Evolutionary conservation across 805 yeast genomes (phyloP), one percentile per base, ranked within the genome.

Genomic region (Starmerella apis): DNA sequence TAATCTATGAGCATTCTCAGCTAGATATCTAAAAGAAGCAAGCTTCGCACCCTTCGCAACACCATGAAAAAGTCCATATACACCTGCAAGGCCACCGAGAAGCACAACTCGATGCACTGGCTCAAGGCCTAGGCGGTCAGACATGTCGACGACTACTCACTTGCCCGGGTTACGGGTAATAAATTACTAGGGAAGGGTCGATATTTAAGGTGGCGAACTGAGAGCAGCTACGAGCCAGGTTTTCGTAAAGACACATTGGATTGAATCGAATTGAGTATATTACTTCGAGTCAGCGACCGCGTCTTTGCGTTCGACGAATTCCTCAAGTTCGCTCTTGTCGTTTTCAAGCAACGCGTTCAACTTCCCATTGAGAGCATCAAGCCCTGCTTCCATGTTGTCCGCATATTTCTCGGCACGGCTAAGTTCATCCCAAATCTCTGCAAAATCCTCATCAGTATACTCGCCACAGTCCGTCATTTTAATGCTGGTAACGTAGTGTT

Each of bases 1-100:
- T 50, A 86, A 67, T 47, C 95, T 63, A 61, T 86, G 95, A 13
- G 92, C 82, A 60, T 86, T 86, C 57, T 83, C 85, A 2, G 88
- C 86, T 43, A 86, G 68, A 58, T 75, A 86, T 38, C 78, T 71
- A 38, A 79, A 65, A 1, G 83, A 75, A 0, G 84, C 69, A 2
- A 62, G 55, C 47, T 71, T 71, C 58, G 77, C 76, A 3, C 90
- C 90, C 14, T 71, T 66, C 48, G 75, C 72, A 59, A 80, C 71
- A 8, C 94, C 94, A 7, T 60, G 55, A 22, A 60, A 41, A 1
- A 66, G 52, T 3, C 69, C 69, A 22, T 55, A 60, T 9, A 56
- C 50, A 19, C 54, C 52, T 1, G 58, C 58, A 20, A 58, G 43
- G 14, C 57, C 43, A 8, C 49, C 50, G n/a, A 49, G 36, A 9